Conservation (phyloP, 352 stramenopile genomes). For the Globisporangium apiculatum region DNA sequence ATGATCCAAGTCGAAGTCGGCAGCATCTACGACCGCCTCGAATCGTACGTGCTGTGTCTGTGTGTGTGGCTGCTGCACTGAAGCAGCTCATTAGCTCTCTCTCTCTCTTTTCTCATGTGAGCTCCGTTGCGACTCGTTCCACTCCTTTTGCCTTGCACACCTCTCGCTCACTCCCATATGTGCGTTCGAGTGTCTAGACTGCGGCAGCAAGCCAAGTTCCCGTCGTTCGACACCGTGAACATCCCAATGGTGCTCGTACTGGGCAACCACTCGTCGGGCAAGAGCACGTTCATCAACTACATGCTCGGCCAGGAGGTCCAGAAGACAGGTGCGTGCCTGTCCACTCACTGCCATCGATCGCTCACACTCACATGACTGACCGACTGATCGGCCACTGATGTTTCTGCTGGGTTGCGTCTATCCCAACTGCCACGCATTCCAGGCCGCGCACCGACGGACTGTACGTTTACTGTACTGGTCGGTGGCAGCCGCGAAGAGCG, state of each 20-base stretch:
- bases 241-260: conserved; percentile 80
- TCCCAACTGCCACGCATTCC: no score
- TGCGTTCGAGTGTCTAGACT: conserved; percentile 18
- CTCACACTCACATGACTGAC: no score
- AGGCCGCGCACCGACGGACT: conserved; percentile 70
- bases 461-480: conserved; percentile 76
- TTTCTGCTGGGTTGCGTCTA: background rate
- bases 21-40: conserved; percentile 59
- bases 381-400: background rate
- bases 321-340: conserved; percentile 41
- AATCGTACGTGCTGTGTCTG: conserved; percentile 18
- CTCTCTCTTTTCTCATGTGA: background rate
- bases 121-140: background rate
- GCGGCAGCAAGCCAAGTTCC: conserved; percentile 62
- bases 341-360: no score
- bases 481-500: conserved; percentile 64
- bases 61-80: background rate
- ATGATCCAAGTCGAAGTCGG: conserved; percentile 80
- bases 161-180: background rate
- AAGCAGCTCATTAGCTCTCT: background rate
- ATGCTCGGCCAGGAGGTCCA: conserved; percentile 79
- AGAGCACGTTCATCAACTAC: conserved; percentile 87
- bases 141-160: no score
- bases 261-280: conserved; percentile 82
- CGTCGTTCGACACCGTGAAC: conserved; percentile 73